phyloP scores from a whole-genome alignment of 192 early-diverging fungal genomes.

The Coemansia sp. region DNA sequence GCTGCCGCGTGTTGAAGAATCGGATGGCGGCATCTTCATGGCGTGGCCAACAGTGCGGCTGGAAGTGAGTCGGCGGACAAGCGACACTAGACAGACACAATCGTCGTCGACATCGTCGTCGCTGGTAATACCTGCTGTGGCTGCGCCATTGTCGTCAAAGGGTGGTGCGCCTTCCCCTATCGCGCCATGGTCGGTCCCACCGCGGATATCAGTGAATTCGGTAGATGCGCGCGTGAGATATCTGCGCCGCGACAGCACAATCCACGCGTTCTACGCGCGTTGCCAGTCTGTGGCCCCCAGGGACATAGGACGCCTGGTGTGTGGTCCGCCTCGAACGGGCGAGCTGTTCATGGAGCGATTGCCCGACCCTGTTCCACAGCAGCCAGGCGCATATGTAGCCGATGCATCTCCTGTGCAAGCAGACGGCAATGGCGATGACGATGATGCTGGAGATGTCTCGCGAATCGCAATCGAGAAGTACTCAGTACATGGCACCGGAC shows the following conservation, averaged over 20 bases:
- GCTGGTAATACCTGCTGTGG: constrained; percentile 1
- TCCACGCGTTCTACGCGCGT: constrained; percentile 32
- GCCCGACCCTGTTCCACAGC: constrained; percentile 4
- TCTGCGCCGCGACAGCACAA: constrained; percentile 28
- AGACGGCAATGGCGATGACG: neutral
- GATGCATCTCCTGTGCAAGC: neutral
- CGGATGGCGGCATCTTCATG: constrained; percentile 13
- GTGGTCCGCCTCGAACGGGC: constrained; percentile 4
- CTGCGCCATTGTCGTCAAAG: too few species aligned
- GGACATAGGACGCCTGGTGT: constrained; percentile 15
- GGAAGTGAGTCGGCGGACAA: constrained; percentile 5
- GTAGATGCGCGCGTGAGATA: constrained; percentile 38
- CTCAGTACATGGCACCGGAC: constrained; percentile 20
- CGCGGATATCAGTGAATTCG: constrained; percentile 35
- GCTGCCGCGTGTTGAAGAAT: constrained; percentile 21
- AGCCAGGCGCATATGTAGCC: neutral
- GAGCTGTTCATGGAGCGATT: constrained; percentile 23
- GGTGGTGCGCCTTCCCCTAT: neutral
- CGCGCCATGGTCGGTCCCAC: constrained; percentile 43
- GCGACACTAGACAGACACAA: neutral
- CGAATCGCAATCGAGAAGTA: constrained; percentile 29
- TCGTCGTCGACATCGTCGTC: neutral
- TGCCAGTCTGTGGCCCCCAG: constrained; percentile 31
- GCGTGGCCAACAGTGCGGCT: constrained; percentile 42
- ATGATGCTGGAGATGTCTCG: neutral